Evolutionary conservation across 208 protist genomes (phyloP), one percentile per base, ranked within the genome.

Genomic region (Tritrichomonas foetus): DNA sequence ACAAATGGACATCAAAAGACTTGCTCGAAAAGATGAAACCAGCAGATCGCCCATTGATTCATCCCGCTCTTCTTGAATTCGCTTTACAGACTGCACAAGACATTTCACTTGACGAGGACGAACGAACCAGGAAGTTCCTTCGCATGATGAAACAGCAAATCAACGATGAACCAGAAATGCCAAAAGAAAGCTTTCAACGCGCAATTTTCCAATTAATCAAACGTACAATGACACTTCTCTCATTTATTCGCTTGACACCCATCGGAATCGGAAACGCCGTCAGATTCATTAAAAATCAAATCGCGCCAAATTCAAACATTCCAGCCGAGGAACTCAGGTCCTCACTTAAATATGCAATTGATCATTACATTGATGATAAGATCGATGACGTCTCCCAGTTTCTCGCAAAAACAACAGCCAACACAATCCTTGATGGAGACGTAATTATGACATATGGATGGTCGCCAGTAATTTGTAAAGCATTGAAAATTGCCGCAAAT

Each of bases 381-480:
- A 89, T 89, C n/a, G 30, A 89, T 13, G 78, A 89, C 2, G 3
- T 27, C 16, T 5, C 47, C 25, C 53, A 89, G 0, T 33, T 53
- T 27, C 13, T 89, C 20, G 3, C 22, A 2, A 47, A 89, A 20
- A 47, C 25, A 0, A 89, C 47, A 25, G 78, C 25, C 5, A 39
- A 89, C 3, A 89, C 20, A 16, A 89, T 89, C 16, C 14, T 49
- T 39, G 47, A 89, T 61, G 78, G 30, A n/a, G 78, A 89, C 57
- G 47, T 89, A 27, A 89, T 89, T 57, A 3, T 89, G 5, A 89
- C 78, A 39, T 89, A 89, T 61, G 78, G 78, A 39, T 89, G 3
- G 8, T 89, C 78, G 36, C 44, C 78, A 22, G 39, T 89, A 14
- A 89, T 89, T n/a, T 50, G 44, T 36, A 50, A 89, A 39, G 78